Base-by-base conservation (phyloP, 2,329 filamentous ascomycete species). In the Colletotrichum orchidophilum region DNA sequence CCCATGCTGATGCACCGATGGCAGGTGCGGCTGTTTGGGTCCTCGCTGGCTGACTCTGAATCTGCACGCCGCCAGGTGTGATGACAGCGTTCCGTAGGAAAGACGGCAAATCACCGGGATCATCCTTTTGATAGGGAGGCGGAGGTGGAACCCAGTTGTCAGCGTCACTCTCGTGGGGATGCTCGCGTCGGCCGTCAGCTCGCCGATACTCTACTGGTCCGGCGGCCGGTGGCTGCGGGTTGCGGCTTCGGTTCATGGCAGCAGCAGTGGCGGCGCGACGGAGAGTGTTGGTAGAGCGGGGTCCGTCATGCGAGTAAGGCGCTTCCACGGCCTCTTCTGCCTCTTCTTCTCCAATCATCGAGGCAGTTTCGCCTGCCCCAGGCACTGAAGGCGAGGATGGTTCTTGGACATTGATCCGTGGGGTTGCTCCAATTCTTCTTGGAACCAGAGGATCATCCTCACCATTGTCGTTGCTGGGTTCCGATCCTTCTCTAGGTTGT, bases 71-170 rank as follows among this genome's bases (percentile, higher is more conserved):
- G 52, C 77, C 73, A 24, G 84, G 82, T 58, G 83, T 78, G 57
- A 86, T 80, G 35, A 82, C 77, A 39, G 83, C 81, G 63, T 88
- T 85, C 33, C 88, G 87, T 73, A 91, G 74, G 72, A 90, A 91
- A 2, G 82, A 85, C 1, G 88, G 88, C 66, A 88, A 73, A 74
- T 89, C 87, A 11, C 84, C 85, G 0, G 88, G 88, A 58, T 90
- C 88, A 0, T 93, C 90, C 65, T 89, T 88, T 50, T 91, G 89
- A 76, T 97, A 97, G 1, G 93, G 93, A 3, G 94, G 94, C 9
- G 94, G 94, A 5, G 94, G 94, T 5, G 94, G 93, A 5, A 95
- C 92, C 94, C 94, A 97, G 75, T 95, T 94, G 76, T 96, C 94
- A 4, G 94, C 93, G 78, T 96, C 94, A 73, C 93, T 96, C 80